phyloP scores from a whole-genome alignment of 768 basidiomycete genomes.

The Jaapia argillacea region DNA sequence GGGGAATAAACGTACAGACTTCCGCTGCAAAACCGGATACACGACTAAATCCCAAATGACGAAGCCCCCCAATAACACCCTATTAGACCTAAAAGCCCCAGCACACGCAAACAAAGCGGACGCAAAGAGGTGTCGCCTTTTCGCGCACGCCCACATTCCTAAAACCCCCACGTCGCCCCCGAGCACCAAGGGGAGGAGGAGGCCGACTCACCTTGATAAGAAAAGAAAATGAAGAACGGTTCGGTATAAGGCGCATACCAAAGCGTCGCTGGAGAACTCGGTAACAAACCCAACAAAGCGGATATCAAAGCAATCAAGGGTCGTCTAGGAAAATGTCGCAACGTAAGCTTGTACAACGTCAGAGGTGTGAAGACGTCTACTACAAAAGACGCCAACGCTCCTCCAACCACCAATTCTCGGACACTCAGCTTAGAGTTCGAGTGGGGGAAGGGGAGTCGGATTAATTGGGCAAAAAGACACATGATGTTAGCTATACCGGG shows the following conservation, averaged over 20 bases:
- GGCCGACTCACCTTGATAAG: slow-evolving; percentile 63
- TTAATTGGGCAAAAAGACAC: slow-evolving; percentile 21
- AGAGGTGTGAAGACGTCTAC: slow-evolving; percentile 27
- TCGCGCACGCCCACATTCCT: slow-evolving; percentile 55
- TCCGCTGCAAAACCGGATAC: slow-evolving; percentile 35
- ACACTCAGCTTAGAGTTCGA: not conserved
- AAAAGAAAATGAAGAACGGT: slow-evolving; percentile 76
- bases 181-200: no score
- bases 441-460: no score
- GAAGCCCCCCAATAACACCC: slow-evolving; percentile 67
- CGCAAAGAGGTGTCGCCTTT: slow-evolving; percentile 40
- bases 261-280: slow-evolving; percentile 71
- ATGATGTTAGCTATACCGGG: slow-evolving; percentile 57
- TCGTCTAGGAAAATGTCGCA: slow-evolving; percentile 30
- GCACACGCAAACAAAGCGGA: slow-evolving; percentile 56
- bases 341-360: slow-evolving; percentile 48
- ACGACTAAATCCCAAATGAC: slow-evolving; percentile 64
- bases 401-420: slow-evolving; percentile 24
- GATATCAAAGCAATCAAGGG: slow-evolving; percentile 50
- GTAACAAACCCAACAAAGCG: slow-evolving; percentile 59
- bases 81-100: slow-evolving; percentile 66
- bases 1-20: no score
- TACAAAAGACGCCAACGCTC: slow-evolving; percentile 26
- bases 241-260: slow-evolving; percentile 72
- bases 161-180: not conserved